Base-by-base conservation (phyloP, 768 basidiomycete species). In the Gyrodon lividus region DNA sequence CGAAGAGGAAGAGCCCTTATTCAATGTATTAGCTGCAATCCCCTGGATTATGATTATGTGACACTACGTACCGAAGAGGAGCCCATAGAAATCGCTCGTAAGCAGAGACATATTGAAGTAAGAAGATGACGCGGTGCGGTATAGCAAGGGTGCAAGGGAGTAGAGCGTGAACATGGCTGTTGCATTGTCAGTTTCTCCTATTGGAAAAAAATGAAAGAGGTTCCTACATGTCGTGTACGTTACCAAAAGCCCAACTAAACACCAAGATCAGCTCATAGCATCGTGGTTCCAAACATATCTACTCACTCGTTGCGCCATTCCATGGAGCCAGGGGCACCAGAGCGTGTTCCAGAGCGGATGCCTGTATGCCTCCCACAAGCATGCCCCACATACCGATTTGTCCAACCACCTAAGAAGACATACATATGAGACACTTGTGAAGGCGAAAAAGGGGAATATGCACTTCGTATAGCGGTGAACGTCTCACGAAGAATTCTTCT, bases 21-120 rank as follows among this genome's bases (percentile, higher is more conserved):
- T 22, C n/a, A 19, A 0, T 0, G 14, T 6, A 20, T 65, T 37
- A 66, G 52, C 2, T 42, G 30, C 20, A 1, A 7, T 10, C 30
- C 19, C 23, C 20, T 12, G 4, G 9, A 38, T 5, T 30, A 38
- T 35, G 9, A 38, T 5, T 30, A 38, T 35, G 26, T 14, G 17
- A 10, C 13, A 33, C 22, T 14, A 55, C 60, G 8, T 51, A 66
- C 69, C 92, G 57, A 93, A 89, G 6, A 94, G 73, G 26, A 94
- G 76, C 20, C 92, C 89, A 59, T 86, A 94, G 62, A 92, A 94
- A 71, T 93, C 90, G 64, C 87, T 87, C 7, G 92, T 86, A n/a
- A 94, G 78, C 8, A 93, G 68, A 55, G 85, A 87, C 59, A 93
- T 76, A 62, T 93, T 93, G 67, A 84, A 88, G 70, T 87, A 93